Conservation (phyloP, 1,139 yeast species). For the Scheffersomyces segobiensis region DNA sequence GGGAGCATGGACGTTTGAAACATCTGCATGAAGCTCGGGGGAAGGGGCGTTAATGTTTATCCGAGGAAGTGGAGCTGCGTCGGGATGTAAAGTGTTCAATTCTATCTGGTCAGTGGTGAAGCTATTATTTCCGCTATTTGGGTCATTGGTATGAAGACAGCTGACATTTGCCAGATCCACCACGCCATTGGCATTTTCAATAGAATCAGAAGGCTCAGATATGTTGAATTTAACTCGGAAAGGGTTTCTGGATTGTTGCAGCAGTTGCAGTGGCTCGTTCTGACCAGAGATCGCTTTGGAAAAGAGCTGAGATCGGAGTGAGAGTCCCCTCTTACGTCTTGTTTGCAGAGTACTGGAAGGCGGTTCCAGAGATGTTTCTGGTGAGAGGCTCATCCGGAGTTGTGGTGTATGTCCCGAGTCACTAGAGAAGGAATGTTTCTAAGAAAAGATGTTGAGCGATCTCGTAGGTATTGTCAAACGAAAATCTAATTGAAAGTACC, state of each 20-base stretch:
- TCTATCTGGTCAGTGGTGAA: background rate
- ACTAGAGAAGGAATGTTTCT: background rate
- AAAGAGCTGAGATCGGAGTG: constrained; percentile 72
- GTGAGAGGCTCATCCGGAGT: background rate
- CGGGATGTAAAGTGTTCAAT: background rate
- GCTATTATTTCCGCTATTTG: background rate
- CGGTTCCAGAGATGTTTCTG: background rate
- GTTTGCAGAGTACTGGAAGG: constrained; percentile 20
- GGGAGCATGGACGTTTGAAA: constrained; percentile 6
- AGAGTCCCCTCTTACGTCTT: constrained; percentile 67
- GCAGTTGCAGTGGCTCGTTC: constrained; percentile 2
- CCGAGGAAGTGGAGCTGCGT: constrained; percentile 1
- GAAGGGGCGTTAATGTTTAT: constrained; percentile 6
- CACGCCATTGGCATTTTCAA: background rate
- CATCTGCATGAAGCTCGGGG: background rate
- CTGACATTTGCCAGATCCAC: background rate
- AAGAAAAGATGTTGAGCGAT: background rate
- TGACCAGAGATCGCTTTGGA: constrained; percentile 43
- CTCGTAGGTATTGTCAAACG: background rate
- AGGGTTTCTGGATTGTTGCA: constrained; percentile 1
- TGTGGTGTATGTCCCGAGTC: background rate
- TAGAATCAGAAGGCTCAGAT: background rate
- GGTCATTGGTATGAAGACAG: background rate
- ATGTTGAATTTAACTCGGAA: background rate
- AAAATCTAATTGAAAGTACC: background rate